These are phyloP conservation scores for Globisporangium nagaii DNA, from an alignment of 352 stramenopile species.

Conservation along the genomic window DNA sequence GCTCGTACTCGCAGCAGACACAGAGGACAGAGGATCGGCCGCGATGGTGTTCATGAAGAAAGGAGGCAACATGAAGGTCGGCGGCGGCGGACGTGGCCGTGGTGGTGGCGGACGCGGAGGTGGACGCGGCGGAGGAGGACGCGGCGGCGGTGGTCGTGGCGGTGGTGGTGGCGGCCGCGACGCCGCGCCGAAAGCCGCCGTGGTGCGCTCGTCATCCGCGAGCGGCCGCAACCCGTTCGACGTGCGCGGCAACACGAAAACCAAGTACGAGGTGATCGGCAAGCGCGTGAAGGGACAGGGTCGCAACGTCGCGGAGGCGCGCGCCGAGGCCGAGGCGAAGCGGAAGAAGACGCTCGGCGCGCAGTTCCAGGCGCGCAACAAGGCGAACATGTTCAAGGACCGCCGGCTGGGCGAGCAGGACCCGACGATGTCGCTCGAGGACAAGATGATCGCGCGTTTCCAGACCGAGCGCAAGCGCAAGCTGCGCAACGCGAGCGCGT, in stretches of 20 bases:
- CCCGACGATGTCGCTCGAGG: constrained; percentile 81
- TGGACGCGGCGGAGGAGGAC: constrained; percentile 5
- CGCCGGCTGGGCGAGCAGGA: constrained; percentile 81
- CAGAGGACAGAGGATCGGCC: no score
- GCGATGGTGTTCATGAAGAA: constrained; percentile 43
- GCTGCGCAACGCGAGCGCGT: constrained; percentile 66
- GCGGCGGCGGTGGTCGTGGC: not conserved
- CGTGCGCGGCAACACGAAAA: constrained; percentile 74
- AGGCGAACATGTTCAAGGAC: constrained; percentile 88
- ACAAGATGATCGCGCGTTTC: constrained; percentile 91
- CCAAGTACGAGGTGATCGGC: constrained; percentile 90
- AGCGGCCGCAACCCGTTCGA: constrained; percentile 86
- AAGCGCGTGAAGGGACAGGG: constrained; percentile 84
- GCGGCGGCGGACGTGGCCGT: constrained; percentile 4
- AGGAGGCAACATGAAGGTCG: constrained; percentile 33
- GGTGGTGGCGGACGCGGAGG: constrained; percentile 3
- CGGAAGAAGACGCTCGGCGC: constrained; percentile 80
- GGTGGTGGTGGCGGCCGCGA: not conserved
- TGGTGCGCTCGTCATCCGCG: constrained; percentile 15
- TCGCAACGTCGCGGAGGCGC: constrained; percentile 83
- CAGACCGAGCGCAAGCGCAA: constrained; percentile 86
- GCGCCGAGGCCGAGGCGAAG: constrained; percentile 77
- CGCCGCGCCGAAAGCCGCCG: constrained; percentile 14
- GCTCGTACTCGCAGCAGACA: not conserved
- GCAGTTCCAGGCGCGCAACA: constrained; percentile 81